phyloP scores from a whole-genome alignment of 176 grass and related monocot genomes.

The Eragrostis curvula region DNA sequence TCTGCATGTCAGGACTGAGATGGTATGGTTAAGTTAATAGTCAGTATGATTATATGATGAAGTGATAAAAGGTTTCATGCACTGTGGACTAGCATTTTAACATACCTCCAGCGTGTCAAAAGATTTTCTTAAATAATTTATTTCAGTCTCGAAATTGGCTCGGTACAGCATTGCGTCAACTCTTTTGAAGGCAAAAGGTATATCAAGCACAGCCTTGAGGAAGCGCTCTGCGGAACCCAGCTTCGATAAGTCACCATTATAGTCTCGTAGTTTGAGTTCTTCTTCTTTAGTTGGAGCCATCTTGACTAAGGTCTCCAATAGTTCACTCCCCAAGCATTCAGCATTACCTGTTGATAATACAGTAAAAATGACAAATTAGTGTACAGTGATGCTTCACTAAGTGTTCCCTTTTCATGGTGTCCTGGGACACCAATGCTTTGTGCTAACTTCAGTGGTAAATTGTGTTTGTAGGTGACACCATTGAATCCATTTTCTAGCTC shows the following conservation, averaged over 20 bases:
- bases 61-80: slow-evolving; percentile 3
- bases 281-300: slow-evolving; percentile 99
- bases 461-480: too few relatives aligned
- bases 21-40: not conserved
- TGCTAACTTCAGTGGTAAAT: too few relatives aligned
- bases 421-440: too few relatives aligned
- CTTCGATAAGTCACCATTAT: slow-evolving; percentile 70
- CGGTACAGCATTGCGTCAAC: slow-evolving; percentile 97
- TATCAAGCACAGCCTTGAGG: slow-evolving; percentile 84
- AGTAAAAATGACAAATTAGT: slow-evolving; percentile 11
- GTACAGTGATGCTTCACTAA: slow-evolving; percentile 16
- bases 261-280: slow-evolving; percentile 86
- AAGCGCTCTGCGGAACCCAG: slow-evolving; percentile 90
- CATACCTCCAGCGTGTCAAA: slow-evolving; percentile 93
- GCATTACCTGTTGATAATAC: slow-evolving; percentile 69
- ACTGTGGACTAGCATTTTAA: not conserved
- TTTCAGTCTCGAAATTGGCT: slow-evolving; percentile 96
- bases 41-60: slow-evolving; percentile 8
- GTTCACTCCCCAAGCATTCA: slow-evolving; percentile 84
- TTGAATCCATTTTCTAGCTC: too few relatives aligned
- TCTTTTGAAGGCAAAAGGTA: slow-evolving; percentile 98
- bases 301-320: slow-evolving; percentile 98
- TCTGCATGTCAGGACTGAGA: slow-evolving; percentile 7
- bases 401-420: too few relatives aligned
- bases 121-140: slow-evolving; percentile 88